Conservation (phyloP, 805 yeast genomes). For the Hanseniaspora vineae region DNA sequence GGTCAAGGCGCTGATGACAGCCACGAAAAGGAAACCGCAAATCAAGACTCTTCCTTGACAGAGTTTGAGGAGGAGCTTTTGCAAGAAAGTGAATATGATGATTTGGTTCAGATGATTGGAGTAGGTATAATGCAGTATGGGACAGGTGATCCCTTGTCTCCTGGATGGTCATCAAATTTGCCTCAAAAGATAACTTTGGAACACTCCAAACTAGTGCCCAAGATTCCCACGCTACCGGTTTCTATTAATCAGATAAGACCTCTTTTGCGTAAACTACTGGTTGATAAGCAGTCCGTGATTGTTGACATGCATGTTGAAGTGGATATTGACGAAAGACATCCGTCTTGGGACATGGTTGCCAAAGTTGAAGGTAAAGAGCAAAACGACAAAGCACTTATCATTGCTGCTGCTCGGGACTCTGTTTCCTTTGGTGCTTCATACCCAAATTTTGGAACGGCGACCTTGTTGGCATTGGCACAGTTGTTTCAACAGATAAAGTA, state of each 20-base stretch:
- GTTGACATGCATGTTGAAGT: constrained; percentile 28
- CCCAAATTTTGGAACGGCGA: constrained; percentile 63
- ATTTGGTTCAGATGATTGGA: constrained; percentile 26
- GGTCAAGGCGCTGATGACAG: constrained; percentile 19
- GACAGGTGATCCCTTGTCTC: constrained; percentile 71
- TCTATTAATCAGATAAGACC: constrained; percentile 56
- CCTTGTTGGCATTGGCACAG: constrained; percentile 58
- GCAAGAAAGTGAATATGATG: constrained; percentile 12
- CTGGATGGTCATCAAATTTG: constrained; percentile 52
- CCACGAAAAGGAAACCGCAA: not conserved
- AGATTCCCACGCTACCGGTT: constrained; percentile 65
- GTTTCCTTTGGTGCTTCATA: constrained; percentile 60
- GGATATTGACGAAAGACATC: constrained; percentile 40
- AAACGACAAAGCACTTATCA: constrained; percentile 51
- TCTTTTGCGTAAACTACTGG: constrained; percentile 20
- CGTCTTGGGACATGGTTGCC: constrained; percentile 69
- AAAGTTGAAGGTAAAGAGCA: constrained; percentile 74
- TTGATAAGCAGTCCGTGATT: constrained; percentile 13
- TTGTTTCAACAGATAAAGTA: constrained; percentile 51
- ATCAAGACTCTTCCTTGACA: not conserved
- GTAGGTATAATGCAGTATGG: constrained; percentile 46
- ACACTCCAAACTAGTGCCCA: constrained; percentile 43
- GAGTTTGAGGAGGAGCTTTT: not conserved
- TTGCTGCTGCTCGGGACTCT: constrained; percentile 78
- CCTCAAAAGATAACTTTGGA: constrained; percentile 29